Evolutionary conservation across 805 yeast genomes (phyloP), one percentile per base, ranked within the genome.

Genomic region (Monosporozyma yasuniensis): DNA sequence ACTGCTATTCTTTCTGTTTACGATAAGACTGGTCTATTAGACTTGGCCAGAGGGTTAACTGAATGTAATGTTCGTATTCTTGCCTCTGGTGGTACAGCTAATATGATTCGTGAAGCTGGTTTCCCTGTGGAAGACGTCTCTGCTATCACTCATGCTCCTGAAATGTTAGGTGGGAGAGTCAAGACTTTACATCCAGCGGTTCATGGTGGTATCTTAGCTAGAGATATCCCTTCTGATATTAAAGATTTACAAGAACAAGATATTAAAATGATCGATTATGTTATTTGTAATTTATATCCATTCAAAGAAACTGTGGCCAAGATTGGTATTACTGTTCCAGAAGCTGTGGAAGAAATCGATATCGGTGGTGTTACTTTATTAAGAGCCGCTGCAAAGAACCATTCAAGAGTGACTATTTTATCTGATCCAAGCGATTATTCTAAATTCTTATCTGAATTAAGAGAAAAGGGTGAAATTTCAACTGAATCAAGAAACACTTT

Each of bases 331-430:
- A 91, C 98, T 42, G 81, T 91, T 58, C 91, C 82, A 37, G 98
- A 93, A 75, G 99, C 99, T 21, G 97, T 91, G 49, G 99, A 91
- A 75, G 98, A 91, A 72, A 83, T 91, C 59, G 99, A 91, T 68
- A 91, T 93, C 65, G 99, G 99, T 64, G 93, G 99, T 68, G 98
- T 91, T 56, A 91, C 99, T 44, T 75, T 91, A 55, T 77, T 91
- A 68, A 83, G 99, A 72, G 99, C 99, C 46, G 98, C 98, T 52
- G 99, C 99, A 56, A 91, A 91, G 75, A 91, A 91, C 75, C 99
- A 91, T 70, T 77, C 91, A 54, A 82, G 99, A 73, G 98, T 91
- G 53, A 86, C 96, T 54, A 91, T 91, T 58, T 76, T 91, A 64
- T 85, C 95, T 22, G 98, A 91, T 72, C 98, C 99, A 57, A 75